Percentiles rank a stretch among this genome's conserved stretches.
Evolutionary conservation across 1,284 basidiomycete genomes (phyloP).

Genomic region (Leccinum fallax): DNA sequence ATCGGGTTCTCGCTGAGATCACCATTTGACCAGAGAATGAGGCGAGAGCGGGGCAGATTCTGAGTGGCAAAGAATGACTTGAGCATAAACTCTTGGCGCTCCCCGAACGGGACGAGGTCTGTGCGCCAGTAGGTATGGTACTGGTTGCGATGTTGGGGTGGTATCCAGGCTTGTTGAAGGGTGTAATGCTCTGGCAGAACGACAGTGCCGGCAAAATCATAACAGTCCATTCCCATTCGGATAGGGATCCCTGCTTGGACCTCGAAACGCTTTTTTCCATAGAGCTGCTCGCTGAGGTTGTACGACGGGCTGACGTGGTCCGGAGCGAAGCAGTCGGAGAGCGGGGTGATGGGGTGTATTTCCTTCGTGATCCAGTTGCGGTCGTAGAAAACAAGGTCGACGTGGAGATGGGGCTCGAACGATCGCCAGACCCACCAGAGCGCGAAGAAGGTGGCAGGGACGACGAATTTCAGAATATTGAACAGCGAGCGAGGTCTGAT

Average conservation of each 20-base stretch:
- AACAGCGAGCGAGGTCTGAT: conserved; percentile 22
- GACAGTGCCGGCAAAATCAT: conserved; percentile 83
- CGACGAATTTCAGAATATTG: conserved; percentile 30
- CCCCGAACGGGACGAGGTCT: conserved; percentile 77
- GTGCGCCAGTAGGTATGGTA: conserved; percentile 92
- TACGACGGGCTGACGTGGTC: conserved; percentile 62
- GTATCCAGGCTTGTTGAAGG: conserved; percentile 24
- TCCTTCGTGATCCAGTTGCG: conserved; percentile 74
- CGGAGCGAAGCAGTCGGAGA: conserved; percentile 76
- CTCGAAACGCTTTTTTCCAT: conserved; percentile 63
- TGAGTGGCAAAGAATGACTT: conserved; percentile 92
- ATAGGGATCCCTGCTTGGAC: conserved; percentile 79
- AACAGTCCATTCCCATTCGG: conserved; percentile 82
- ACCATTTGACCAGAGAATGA: conserved; percentile 90
- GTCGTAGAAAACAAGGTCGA: conserved; percentile 79
- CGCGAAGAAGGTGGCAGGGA: conserved; percentile 36
- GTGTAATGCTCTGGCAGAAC: conserved; percentile 31
- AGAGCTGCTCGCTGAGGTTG: conserved; percentile 64
- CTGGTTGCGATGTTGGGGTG: conserved; percentile 52
- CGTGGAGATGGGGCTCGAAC: conserved; percentile 82
- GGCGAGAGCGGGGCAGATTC: conserved; percentile 58
- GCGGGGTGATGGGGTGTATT: conserved; percentile 59
- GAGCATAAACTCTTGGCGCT: conserved; percentile 85
- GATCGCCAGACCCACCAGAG: conserved; percentile 34
- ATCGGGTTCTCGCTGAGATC: conserved; percentile 63